Evolutionary conservation across 1,284 basidiomycete species (phyloP).

Genomic region (Exobasidium cylindrosporum): DNA sequence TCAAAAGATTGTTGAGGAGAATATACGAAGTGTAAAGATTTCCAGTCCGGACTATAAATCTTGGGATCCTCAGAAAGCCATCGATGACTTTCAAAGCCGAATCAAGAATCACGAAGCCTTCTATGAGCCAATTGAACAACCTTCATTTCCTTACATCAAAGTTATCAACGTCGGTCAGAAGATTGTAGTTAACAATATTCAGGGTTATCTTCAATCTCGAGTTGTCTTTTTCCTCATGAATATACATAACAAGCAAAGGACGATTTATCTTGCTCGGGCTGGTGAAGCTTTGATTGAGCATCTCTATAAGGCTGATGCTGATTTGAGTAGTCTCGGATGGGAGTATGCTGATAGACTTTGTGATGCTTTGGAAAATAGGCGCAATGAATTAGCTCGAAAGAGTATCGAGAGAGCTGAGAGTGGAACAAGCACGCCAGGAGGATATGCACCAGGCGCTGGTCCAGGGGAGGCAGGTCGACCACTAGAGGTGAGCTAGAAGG

Average conservation of each 20-base stretch:
- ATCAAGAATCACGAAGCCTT: conserved; percentile 81
- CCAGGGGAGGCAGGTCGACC: conserved; percentile 69
- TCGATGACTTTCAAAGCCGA: conserved; percentile 85
- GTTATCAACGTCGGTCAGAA: conserved; percentile 79
- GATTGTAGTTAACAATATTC: conserved; percentile 67
- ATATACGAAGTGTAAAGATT: conserved; percentile 95
- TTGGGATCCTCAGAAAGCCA: conserved; percentile 87
- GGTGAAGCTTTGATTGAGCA: conserved; percentile 76
- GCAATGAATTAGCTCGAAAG: conserved; percentile 26
- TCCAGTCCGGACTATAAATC: conserved; percentile 92
- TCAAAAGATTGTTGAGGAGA: conserved; percentile 80
- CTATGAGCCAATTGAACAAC: conserved; percentile 77
- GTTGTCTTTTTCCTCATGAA: conserved; percentile 98
- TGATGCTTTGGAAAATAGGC: conserved; percentile 49
- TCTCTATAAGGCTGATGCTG: conserved; percentile 97
- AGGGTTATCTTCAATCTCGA: conserved; percentile 78
- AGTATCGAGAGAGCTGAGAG: conserved; percentile 20
- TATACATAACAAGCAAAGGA: conserved; percentile 85
- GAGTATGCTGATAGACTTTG: conserved; percentile 75
- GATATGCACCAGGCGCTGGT: conserved; percentile 56
- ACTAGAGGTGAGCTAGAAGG: conserved; percentile 57
- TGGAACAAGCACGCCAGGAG: conserved; percentile 9
- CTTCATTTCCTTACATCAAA: conserved; percentile 82
- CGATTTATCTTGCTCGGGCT: conserved; percentile 60
- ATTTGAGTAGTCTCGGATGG: conserved; percentile 89